Conservation (phyloP, 2,329 filamentous ascomycete genomes). For the Myotisia sp. region DNA sequence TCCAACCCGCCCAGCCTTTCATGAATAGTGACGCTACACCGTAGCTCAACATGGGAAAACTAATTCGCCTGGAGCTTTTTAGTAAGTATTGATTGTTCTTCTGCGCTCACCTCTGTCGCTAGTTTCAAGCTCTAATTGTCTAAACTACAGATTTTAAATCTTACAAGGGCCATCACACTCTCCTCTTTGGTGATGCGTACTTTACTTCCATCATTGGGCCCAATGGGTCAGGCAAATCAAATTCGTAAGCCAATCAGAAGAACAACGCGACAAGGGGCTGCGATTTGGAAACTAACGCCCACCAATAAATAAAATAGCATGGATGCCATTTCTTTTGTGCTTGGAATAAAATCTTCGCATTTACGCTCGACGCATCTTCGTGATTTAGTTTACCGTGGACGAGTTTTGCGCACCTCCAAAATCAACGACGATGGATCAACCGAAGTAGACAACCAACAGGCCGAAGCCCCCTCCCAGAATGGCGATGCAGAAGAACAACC, state of each 20-base stretch:
- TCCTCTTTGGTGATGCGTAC: conserved; percentile 93
- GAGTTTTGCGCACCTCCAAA: conserved; percentile 79
- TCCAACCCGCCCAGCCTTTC: too few relatives aligned
- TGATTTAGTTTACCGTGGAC: conserved; percentile 89
- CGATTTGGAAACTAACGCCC: neutral
- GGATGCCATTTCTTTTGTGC: conserved; percentile 98
- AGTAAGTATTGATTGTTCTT: conserved; percentile 52
- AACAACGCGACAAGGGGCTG: neutral
- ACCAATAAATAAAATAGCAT: conserved; percentile 44
- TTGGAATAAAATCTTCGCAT: conserved; percentile 98
- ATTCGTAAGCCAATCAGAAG: conserved; percentile 51
- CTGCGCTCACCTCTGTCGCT: conserved; percentile 3
- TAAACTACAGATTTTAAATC: conserved; percentile 80
- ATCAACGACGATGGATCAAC: conserved; percentile 85
- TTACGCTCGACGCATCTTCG: conserved; percentile 84
- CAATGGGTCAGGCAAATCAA: conserved; percentile 98
- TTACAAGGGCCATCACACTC: conserved; percentile 89
- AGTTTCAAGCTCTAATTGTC: neutral
- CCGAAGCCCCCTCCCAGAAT: conserved; percentile 47
- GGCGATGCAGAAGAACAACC: conserved; percentile 48
- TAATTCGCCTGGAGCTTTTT: conserved; percentile 85
- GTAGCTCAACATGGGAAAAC: conserved; percentile 83
- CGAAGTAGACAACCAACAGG: conserved; percentile 40
- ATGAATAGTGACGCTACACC: too few relatives aligned
- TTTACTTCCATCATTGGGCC: conserved; percentile 98